Evolutionary conservation across 306 rosid genomes (phyloP).

Genomic region (Castanea sativa): DNA sequence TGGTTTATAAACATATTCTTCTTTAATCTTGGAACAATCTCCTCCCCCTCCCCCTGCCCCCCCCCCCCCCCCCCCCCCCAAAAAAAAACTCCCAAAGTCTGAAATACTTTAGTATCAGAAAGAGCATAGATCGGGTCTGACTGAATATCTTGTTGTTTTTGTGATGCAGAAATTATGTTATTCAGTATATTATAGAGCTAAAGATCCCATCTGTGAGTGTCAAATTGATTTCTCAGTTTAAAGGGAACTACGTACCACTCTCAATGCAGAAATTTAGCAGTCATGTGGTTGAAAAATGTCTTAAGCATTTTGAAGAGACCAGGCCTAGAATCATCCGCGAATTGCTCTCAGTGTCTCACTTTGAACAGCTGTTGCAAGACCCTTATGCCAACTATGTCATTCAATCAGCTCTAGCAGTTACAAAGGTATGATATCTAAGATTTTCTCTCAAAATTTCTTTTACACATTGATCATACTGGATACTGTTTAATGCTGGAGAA

Average conservation of each 20-base stretch:
- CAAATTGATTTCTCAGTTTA: slow-evolving; percentile 45
- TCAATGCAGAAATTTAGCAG: slow-evolving; percentile 70
- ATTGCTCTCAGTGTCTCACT: slow-evolving; percentile 38
- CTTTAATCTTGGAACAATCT: too few relatives aligned
- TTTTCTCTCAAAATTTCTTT: not conserved
- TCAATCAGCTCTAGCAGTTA: slow-evolving; percentile 46
- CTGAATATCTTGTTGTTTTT: not conserved
- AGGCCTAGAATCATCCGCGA: slow-evolving; percentile 54
- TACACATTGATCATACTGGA: not conserved
- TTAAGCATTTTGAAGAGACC: slow-evolving; percentile 36
- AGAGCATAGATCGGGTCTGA: not conserved
- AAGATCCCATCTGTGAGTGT: slow-evolving; percentile 35
- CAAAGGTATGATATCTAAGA: slow-evolving; percentile 47
- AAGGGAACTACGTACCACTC: slow-evolving; percentile 48
- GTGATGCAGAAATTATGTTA: slow-evolving; percentile 64
- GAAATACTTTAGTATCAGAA: not conserved
- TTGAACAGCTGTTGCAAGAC: slow-evolving; percentile 63
- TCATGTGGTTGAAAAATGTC: slow-evolving; percentile 75
- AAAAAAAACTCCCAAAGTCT: not conserved
- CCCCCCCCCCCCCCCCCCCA: too few relatives aligned
- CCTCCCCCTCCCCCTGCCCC: too few relatives aligned
- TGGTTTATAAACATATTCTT: too few relatives aligned
- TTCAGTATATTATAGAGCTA: slow-evolving; percentile 58
- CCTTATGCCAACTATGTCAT: slow-evolving; percentile 78
- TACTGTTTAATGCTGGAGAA: not conserved